These are phyloP conservation scores for Annona cherimola DNA, from an alignment of 164 flowering plant genomes.

Conservation along the genomic window DNA sequence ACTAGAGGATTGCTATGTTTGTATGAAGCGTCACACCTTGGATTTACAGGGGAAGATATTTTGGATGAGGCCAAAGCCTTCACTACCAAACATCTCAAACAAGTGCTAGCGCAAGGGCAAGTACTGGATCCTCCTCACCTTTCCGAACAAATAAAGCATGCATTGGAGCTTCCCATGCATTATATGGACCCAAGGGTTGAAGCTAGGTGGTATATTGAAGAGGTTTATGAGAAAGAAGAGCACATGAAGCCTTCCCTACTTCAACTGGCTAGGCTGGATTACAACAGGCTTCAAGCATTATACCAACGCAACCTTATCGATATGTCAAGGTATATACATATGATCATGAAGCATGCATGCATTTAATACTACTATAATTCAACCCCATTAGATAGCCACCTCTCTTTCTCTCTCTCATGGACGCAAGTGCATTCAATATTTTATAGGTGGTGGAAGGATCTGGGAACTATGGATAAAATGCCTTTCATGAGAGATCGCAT, in stretches of 20 bases:
- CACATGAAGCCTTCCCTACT: conserved; percentile 14
- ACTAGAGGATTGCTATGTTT: conserved; percentile 22
- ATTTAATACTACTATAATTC: no score
- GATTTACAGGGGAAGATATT: conserved; percentile 36
- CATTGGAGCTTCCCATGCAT: conserved; percentile 36
- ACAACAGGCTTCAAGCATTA: conserved; percentile 21
- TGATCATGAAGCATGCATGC: not conserved
- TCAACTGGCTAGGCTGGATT: conserved; percentile 39
- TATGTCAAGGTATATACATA: conserved; percentile 27
- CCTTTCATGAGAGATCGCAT: not conserved
- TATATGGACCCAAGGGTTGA: conserved; percentile 35
- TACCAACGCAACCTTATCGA: conserved; percentile 34
- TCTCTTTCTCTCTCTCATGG: not conserved
- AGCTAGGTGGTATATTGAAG: conserved; percentile 18
- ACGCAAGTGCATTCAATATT: no score
- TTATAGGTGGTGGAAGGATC: not conserved
- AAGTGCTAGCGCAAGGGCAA: not conserved
- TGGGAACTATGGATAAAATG: not conserved
- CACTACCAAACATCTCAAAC: conserved; percentile 22
- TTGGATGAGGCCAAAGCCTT: conserved; percentile 39
- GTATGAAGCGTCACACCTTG: conserved; percentile 34
- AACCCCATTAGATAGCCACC: no score
- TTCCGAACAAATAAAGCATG: conserved; percentile 16
- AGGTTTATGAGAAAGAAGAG: conserved; percentile 1
- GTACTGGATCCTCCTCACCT: not conserved